These are phyloP conservation scores for Pseudocercospora ulei DNA, from an alignment of 2,329 filamentous ascomycete genomes.

Conservation along the genomic window DNA sequence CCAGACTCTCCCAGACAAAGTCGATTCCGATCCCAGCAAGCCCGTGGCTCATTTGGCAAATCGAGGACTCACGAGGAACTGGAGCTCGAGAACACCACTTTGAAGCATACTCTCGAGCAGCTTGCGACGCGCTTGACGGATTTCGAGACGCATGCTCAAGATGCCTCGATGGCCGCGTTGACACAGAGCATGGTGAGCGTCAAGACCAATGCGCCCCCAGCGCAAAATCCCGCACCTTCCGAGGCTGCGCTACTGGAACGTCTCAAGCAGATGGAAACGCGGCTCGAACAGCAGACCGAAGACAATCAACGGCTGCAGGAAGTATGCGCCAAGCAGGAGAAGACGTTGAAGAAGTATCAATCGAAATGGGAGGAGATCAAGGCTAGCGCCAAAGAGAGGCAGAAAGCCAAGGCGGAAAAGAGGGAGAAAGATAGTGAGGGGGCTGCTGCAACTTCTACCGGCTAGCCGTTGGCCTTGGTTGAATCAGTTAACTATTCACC, in stretches of 20 bases:
- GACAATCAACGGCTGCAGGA: constrained; percentile 53
- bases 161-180: constrained; percentile 60
- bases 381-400: constrained; percentile 45
- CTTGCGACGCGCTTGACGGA: constrained; percentile 79
- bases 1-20: constrained; percentile 37
- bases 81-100: constrained; percentile 72
- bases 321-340: constrained; percentile 53
- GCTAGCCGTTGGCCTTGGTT: too few relatives aligned
- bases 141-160: constrained; percentile 87
- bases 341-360: constrained; percentile 55
- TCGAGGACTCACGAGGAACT: constrained; percentile 76
- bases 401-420: constrained; percentile 21
- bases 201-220: constrained; percentile 26
- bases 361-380: constrained; percentile 62
- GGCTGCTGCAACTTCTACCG: neutral
- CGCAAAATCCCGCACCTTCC: constrained; percentile 29
- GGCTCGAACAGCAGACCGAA: constrained; percentile 48
- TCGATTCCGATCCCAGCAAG: constrained; percentile 37
- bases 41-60: constrained; percentile 29
- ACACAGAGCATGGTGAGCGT: constrained; percentile 63
- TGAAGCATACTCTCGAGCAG: constrained; percentile 77
- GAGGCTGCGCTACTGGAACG: constrained; percentile 41
- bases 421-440: constrained; percentile 10
- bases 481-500: too few relatives aligned
- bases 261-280: constrained; percentile 49